These are phyloP conservation scores for Rhizophagus clarus DNA, from an alignment of 192 early-diverging fungal species.

Conservation along the genomic window DNA sequence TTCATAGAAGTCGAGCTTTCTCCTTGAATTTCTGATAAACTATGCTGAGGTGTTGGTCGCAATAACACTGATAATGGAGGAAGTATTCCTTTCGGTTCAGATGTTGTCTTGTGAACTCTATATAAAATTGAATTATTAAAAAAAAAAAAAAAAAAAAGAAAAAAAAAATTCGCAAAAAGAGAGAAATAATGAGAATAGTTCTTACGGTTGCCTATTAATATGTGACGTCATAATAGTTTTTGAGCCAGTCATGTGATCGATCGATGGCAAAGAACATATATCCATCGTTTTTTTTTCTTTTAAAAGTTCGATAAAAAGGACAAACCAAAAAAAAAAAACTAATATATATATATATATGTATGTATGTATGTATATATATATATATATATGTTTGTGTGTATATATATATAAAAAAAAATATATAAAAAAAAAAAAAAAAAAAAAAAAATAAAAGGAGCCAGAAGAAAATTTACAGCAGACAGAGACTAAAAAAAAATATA, in stretches of 20 bases:
- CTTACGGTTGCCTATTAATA: neutral
- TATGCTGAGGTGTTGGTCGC: neutral
- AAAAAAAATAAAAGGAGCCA: neutral
- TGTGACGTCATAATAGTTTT: neutral
- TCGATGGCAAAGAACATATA: neutral
- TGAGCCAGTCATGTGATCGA: neutral
- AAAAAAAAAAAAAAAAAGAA: neutral
- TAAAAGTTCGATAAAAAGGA: too few relatives aligned
- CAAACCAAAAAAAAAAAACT: too few relatives aligned
- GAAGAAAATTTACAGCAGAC: neutral
- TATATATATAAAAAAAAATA: too few relatives aligned
- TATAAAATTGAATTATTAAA: neutral
- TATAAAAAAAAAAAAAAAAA: too few relatives aligned
- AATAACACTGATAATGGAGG: neutral
- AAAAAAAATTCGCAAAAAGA: neutral
- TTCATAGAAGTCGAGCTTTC: neutral
- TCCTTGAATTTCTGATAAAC: neutral
- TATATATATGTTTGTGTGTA: too few relatives aligned
- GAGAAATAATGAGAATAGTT: neutral
- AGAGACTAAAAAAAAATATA: neutral
- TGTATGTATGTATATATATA: too few relatives aligned
- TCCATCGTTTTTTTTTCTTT: too few relatives aligned
- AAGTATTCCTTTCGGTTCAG: neutral
- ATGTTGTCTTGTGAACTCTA: neutral
- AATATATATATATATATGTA: too few relatives aligned